A percentile compares a stretch with the other conserved stretches of the same genome.
phyloP scores from a whole-genome alignment of 2,329 filamentous ascomycete species.

The Colletotrichum cuscutae region DNA sequence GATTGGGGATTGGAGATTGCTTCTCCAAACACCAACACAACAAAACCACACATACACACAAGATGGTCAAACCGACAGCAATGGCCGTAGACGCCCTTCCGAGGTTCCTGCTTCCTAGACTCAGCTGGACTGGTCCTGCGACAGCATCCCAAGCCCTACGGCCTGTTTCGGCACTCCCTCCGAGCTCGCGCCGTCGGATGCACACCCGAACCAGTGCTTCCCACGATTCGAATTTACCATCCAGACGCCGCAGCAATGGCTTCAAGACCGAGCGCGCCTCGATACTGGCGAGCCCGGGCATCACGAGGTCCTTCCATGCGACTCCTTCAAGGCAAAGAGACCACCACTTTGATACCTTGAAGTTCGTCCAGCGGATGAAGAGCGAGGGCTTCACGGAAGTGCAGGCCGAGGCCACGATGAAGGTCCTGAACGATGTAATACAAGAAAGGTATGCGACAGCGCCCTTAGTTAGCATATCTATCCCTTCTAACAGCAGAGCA shows the following conservation, averaged over 20 bases:
- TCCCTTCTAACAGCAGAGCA: constrained; percentile 43
- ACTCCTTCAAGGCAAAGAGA: constrained; percentile 73
- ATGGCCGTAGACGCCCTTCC: constrained; percentile 55
- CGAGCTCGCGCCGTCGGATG: constrained; percentile 33
- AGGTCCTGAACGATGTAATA: constrained; percentile 94
- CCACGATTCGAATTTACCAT: constrained; percentile 37
- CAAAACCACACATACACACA: neutral
- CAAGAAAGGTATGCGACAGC: constrained; percentile 77
- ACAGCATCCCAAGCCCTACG: constrained; percentile 41
- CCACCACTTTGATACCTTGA: constrained; percentile 98
- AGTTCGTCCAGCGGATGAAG: constrained; percentile 91
- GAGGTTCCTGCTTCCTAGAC: constrained; percentile 63
- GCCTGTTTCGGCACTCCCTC: constrained; percentile 40
- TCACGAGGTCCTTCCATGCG: constrained; percentile 72
- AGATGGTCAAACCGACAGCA: constrained; percentile 42
- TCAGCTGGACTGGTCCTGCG: constrained; percentile 60
- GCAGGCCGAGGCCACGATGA: constrained; percentile 98
- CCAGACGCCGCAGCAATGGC: constrained; percentile 25
- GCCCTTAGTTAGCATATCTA: neutral
- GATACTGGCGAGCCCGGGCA: constrained; percentile 41
- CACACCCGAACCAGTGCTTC: constrained; percentile 38
- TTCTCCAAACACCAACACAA: neutral
- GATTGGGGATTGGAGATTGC: neutral
- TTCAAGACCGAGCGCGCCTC: constrained; percentile 28
- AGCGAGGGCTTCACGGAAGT: constrained; percentile 95